A percentile compares a stretch with the other conserved stretches of the same genome.
Evolutionary conservation across 139 green algal species (phyloP).

Genomic region (Closterium sp.): DNA sequence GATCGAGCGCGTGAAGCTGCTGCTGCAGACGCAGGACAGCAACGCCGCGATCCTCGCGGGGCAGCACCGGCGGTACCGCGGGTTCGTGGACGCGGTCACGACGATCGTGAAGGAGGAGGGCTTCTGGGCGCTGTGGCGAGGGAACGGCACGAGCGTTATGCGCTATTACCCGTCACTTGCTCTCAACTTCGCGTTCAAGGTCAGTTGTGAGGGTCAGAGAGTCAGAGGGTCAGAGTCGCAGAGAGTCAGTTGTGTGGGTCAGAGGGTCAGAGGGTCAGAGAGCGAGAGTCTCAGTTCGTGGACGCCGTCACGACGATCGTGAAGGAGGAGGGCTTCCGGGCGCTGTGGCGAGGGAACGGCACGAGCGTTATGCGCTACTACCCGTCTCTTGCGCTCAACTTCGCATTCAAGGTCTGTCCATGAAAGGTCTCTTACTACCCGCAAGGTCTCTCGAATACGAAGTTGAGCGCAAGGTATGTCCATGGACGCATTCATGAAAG

Average conservation of each 20-base stretch:
- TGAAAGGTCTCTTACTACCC: too few relatives aligned
- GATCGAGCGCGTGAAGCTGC: slow-evolving; percentile 97
- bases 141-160: slow-evolving; percentile 96
- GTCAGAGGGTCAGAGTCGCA: too few relatives aligned
- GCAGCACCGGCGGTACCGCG: slow-evolving; percentile 51
- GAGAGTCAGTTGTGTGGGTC: neutral
- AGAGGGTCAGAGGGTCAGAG: neutral
- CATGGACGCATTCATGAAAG: too few relatives aligned
- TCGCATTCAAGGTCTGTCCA: slow-evolving; percentile 94
- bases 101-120: slow-evolving; percentile 83
- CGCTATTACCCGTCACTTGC: slow-evolving; percentile 91
- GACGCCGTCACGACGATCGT: slow-evolving; percentile 92
- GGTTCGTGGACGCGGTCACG: slow-evolving; percentile 87
- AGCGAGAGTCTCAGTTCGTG: too few relatives aligned
- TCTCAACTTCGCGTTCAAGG: slow-evolving; percentile 99
- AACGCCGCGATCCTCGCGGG: slow-evolving; percentile 26
- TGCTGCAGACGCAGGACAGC: slow-evolving; percentile 80
- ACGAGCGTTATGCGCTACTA: slow-evolving; percentile 97
- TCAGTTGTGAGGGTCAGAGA: slow-evolving; percentile 43
- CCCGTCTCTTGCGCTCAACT: slow-evolving; percentile 96
- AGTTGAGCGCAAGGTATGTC: too few relatives aligned
- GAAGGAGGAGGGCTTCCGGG: slow-evolving; percentile 81
- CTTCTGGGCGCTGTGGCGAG: slow-evolving; percentile 91
- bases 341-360: slow-evolving; percentile 96
- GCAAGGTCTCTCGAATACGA: too few relatives aligned